Base-by-base conservation (phyloP, 441 rosid genomes). In the Syzygium syzygioides region DNA sequence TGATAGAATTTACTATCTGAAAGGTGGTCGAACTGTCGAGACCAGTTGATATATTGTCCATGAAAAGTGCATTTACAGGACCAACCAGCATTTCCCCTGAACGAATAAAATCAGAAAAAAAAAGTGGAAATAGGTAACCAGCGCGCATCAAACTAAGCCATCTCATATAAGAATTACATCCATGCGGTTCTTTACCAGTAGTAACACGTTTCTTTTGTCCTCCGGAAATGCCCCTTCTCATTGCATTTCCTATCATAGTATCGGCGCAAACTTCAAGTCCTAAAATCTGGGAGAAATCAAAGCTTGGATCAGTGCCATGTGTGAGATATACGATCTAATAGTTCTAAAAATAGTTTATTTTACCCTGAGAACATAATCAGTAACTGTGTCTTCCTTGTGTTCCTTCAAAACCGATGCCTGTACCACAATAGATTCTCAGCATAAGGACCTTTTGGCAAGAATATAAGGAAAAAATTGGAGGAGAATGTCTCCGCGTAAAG, bases 351-450 rank as follows among this genome's bases (percentile, higher is more conserved):
- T 32, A n/a, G 68, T 55, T 54, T 32, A 11, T 14, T 41, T 85
- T 85, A 85, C 89, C 89, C 68, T 85, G n/a, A 88, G 89, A 60
- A 88, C 86, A 85, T 85, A 88, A 64, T 85, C 87, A n/a, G 89
- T 84, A 76, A 17, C 86, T 3, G 28, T 12, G 41, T 85, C 59
- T 64, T 71, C 88, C 56, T 84, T 68, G 9, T 85, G 87, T 18
- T 79, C 84, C 80, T 62, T 55, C 50, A 30, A 7, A 23, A 54
- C 84, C 23, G 83, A 84, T 53, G 89, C 87, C 87, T 85, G 87
- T 53, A 25, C 53, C 9, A 41, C 83, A 76, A 41, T 41, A 76
- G 8, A 76, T 76, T 12, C 83, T 76, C 52, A 76, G 48, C 83
- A 41, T 76, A 26, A 76, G 64, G 26, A 59, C n/a, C n/a, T 59